phyloP scores from a whole-genome alignment of 768 basidiomycete species.

The Collybia sp. region DNA sequence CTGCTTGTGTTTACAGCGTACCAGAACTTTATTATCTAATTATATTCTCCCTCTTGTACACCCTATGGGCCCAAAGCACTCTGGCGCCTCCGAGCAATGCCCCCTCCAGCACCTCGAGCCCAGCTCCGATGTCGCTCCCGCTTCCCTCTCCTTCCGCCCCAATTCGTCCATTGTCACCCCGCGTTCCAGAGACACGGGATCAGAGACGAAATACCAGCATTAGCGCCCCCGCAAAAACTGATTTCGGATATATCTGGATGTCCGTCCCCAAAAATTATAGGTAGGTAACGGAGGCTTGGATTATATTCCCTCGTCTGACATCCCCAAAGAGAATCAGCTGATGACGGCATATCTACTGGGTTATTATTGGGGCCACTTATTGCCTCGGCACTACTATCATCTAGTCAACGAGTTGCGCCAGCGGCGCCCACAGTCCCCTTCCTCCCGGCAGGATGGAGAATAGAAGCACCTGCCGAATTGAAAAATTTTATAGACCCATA shows the following conservation, averaged over 20 bases:
- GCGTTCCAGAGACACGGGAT: constrained; percentile 40
- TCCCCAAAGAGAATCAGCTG: constrained; percentile 60
- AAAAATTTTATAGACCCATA: constrained; percentile 32
- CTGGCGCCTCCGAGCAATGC: constrained; percentile 19
- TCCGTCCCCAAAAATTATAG: constrained; percentile 86
- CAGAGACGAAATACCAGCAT: constrained; percentile 28
- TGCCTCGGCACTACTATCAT: constrained; percentile 60
- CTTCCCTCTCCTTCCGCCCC: constrained; percentile 8
- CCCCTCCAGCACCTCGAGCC: constrained; percentile 10
- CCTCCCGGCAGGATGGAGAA: constrained; percentile 66
- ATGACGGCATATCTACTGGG: constrained; percentile 84
- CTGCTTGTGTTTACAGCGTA: constrained; percentile 3
- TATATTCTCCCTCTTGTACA: constrained; percentile 52
- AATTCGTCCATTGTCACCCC: constrained; percentile 35
- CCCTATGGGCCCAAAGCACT: constrained; percentile 55
- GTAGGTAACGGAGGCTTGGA: constrained; percentile 27
- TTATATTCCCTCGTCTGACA: constrained; percentile 5
- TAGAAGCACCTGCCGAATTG: constrained; percentile 67
- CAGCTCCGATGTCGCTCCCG: constrained; percentile 8
- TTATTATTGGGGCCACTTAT: constrained; percentile 83
- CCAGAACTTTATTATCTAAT: constrained; percentile 58
- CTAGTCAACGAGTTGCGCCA: constrained; percentile 33
- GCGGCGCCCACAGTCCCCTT: constrained; percentile 21
- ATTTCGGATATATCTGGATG: constrained; percentile 83
- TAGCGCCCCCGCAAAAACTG: constrained; percentile 32